These are phyloP conservation scores for Thermoascus crustaceus DNA, from an alignment of 2,329 filamentous ascomycete species.

Conservation along the genomic window DNA sequence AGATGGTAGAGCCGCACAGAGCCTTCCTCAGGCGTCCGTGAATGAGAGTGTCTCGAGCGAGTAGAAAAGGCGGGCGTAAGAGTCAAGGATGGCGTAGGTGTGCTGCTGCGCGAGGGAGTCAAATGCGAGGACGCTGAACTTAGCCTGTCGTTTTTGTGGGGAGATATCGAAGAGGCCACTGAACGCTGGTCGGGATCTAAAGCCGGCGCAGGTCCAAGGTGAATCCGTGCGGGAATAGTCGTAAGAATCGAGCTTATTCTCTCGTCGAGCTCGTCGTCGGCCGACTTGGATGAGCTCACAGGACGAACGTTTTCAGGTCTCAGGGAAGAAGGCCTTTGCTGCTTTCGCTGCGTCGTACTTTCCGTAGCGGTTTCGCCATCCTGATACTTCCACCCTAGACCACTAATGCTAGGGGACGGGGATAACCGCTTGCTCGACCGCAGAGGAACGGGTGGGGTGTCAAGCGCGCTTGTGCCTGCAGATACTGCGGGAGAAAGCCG, in stretches of 20 bases:
- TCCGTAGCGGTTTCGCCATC: too few species aligned
- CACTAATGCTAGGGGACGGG: too few species aligned
- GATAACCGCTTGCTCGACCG: too few species aligned
- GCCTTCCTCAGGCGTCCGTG: slow-evolving; percentile 43
- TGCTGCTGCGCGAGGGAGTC: slow-evolving; percentile 41
- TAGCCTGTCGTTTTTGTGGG: slow-evolving; percentile 35
- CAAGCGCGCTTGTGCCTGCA: too few species aligned
- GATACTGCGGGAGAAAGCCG: too few species aligned
- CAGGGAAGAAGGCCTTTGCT: slow-evolving; percentile 13
- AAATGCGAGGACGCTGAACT: slow-evolving; percentile 26
- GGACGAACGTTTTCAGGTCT: slow-evolving; percentile 33
- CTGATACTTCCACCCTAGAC: too few species aligned
- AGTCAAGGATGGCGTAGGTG: slow-evolving; percentile 59
- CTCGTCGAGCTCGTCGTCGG: slow-evolving; percentile 64
- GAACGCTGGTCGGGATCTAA: slow-evolving; percentile 25
- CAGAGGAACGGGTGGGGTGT: too few species aligned
- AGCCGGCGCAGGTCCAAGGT: slow-evolving; percentile 50
- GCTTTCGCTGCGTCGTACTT: too few species aligned
- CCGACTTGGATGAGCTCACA: slow-evolving; percentile 30
- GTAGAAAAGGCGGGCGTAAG: slow-evolving; percentile 53
- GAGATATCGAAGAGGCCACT: slow-evolving; percentile 25
- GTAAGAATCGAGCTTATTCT: slow-evolving; percentile 73
- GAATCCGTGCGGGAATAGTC: slow-evolving; percentile 71
- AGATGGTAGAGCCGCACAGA: slow-evolving; percentile 92
- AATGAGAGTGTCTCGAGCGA: slow-evolving; percentile 26